Evolutionary conservation across 169 alveolate genomes (phyloP).

Genomic region (Plasmodium gaboni): DNA sequence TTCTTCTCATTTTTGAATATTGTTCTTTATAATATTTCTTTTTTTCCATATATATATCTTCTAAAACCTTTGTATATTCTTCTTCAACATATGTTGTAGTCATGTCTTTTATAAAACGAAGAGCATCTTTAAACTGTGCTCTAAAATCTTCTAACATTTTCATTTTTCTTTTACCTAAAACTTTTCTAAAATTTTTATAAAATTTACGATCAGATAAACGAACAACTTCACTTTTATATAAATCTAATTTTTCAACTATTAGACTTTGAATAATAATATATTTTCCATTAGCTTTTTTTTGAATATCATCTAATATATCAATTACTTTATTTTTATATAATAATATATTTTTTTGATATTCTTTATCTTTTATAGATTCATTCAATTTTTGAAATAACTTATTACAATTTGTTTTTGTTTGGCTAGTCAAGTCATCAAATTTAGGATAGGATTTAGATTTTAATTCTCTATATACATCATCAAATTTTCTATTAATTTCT

Average conservation of each 20-base stretch:
- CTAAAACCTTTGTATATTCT: conserved; percentile 7
- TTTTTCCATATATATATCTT: conserved; percentile 9
- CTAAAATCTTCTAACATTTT: conserved; percentile 20
- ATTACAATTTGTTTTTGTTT: not conserved
- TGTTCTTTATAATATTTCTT: conserved; percentile 13
- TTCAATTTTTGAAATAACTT: conserved; percentile 10
- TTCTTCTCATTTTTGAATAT: conserved; percentile 10
- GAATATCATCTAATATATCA: conserved; percentile 1
- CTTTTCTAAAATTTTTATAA: conserved; percentile 41
- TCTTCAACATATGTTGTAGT: conserved; percentile 35
- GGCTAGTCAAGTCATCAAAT: conserved; percentile 1
- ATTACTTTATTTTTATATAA: conserved; percentile 21
- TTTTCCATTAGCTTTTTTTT: conserved; percentile 14
- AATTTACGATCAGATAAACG: conserved; percentile 7
- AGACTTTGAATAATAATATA: conserved; percentile 7
- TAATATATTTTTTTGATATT: conserved; percentile 16
- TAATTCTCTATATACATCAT: not conserved
- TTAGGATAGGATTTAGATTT: not conserved
- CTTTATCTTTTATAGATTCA: conserved; percentile 10
- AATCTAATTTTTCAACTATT: not conserved
- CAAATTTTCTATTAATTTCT: not conserved
- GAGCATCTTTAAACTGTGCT: conserved; percentile 8
- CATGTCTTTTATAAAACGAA: conserved; percentile 31
- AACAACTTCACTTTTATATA: conserved; percentile 9
- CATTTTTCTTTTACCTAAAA: conserved; percentile 10